phyloP scores from a whole-genome alignment of 1,284 basidiomycete species.

The Cutaneotrichosporon mucoides region DNA sequence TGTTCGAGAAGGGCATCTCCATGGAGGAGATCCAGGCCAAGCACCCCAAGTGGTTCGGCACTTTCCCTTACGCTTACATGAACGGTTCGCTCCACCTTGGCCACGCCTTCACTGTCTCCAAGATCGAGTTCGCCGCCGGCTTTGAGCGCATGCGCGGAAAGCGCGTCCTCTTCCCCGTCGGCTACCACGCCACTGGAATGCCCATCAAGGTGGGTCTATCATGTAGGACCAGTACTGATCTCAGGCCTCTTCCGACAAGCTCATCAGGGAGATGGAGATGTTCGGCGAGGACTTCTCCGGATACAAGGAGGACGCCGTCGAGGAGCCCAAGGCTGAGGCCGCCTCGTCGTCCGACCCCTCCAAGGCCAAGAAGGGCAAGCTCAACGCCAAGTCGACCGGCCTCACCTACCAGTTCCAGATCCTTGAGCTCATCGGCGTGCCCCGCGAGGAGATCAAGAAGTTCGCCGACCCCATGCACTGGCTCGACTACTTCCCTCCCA shows the following conservation, averaged over 20 bases:
- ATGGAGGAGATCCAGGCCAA: slow-evolving; percentile 54
- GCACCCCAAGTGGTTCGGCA: slow-evolving; percentile 96
- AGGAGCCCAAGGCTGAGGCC: slow-evolving; percentile 32
- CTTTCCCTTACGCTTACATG: slow-evolving; percentile 96
- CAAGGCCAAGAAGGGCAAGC: slow-evolving; percentile 95
- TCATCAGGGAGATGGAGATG: slow-evolving; percentile 93
- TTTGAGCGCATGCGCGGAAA: slow-evolving; percentile 96
- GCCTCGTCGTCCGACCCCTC: slow-evolving; percentile 45
- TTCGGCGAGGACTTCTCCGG: slow-evolving; percentile 88
- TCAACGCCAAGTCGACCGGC: slow-evolving; percentile 88
- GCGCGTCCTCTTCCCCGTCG: slow-evolving; percentile 89
- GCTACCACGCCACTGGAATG: slow-evolving; percentile 96
- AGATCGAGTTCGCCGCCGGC: slow-evolving; percentile 95
- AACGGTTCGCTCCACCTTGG: slow-evolving; percentile 96
- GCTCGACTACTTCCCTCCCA: slow-evolving; percentile 94
- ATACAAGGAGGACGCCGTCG: slow-evolving; percentile 55
- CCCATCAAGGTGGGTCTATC: slow-evolving; percentile 70
- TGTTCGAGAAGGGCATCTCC: slow-evolving; percentile 51
- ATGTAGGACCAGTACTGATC: neutral
- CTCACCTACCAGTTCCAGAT: slow-evolving; percentile 99
- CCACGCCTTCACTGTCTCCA: slow-evolving; percentile 97
- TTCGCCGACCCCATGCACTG: slow-evolving; percentile 93
- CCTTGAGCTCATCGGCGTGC: slow-evolving; percentile 88
- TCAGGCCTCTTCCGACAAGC: slow-evolving; percentile 83
- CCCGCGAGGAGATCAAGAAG: slow-evolving; percentile 84